Evolutionary conservation across 805 yeast species (phyloP).

Genomic region (Wickerhamiella sergipiensis): DNA sequence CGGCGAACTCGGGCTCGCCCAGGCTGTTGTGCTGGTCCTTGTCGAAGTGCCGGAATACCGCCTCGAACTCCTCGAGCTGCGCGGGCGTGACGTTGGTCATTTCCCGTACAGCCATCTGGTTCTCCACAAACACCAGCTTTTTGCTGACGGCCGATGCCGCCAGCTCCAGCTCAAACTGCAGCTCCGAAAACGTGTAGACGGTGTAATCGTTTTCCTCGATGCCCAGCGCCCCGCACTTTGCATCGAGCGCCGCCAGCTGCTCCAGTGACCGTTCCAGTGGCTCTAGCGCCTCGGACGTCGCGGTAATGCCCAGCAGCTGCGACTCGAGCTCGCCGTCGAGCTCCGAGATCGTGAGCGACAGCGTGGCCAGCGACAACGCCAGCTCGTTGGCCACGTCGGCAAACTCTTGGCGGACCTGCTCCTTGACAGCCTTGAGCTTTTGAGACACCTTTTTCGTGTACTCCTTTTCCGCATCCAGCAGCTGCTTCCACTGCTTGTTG

Average conservation of each 20-base stretch:
- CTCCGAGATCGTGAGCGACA: constrained; percentile 20
- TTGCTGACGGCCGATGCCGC: constrained; percentile 28
- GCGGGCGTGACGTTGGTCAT: constrained; percentile 25
- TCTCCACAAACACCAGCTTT: constrained; percentile 31
- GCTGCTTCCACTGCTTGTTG: constrained; percentile 23
- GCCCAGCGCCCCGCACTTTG: constrained; percentile 23
- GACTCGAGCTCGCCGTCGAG: constrained; percentile 27
- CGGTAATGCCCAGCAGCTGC: constrained; percentile 27
- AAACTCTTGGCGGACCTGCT: constrained; percentile 21
- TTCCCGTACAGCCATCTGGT: constrained; percentile 27
- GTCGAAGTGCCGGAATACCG: constrained; percentile 31
- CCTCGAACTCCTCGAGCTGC: constrained; percentile 31
- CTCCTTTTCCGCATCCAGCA: constrained; percentile 24
- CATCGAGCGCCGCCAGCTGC: constrained; percentile 20
- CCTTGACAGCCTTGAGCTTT: constrained; percentile 17
- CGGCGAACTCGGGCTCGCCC: constrained; percentile 30
- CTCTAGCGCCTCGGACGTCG: constrained; percentile 25
- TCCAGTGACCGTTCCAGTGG: constrained; percentile 23
- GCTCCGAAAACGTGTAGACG: constrained; percentile 26
- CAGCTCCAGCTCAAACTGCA: constrained; percentile 27
- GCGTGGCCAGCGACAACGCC: constrained; percentile 18
- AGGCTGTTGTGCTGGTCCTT: constrained; percentile 11
- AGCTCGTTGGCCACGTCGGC: constrained; percentile 25
- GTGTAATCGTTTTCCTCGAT: constrained; percentile 29
- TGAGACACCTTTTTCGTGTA: constrained; percentile 22